phyloP scores from a whole-genome alignment of 306 rosid species.

The Vigna mungo region DNA sequence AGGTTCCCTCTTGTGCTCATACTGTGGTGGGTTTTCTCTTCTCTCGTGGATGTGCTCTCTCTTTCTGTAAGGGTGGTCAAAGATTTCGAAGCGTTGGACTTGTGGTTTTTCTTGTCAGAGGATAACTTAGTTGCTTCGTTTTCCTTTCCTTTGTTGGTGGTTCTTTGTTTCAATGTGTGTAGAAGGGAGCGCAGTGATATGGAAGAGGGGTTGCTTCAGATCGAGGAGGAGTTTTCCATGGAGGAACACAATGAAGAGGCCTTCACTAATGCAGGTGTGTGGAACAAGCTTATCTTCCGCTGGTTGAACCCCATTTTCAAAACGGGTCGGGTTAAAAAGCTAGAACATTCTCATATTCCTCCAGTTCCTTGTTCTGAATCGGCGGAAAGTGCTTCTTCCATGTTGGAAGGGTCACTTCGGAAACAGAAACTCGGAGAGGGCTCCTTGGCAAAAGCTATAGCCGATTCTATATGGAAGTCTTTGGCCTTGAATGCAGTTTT shows the following conservation, averaged over 20 bases:
- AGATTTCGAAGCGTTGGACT: conserved; percentile 37
- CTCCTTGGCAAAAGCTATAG: conserved; percentile 67
- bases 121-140: conserved; percentile 55
- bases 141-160: conserved; percentile 60
- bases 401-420: conserved; percentile 68
- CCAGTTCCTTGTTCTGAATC: conserved; percentile 71
- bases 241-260: conserved; percentile 38
- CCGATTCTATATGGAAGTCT: conserved; percentile 58
- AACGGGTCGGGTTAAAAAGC: conserved; percentile 66
- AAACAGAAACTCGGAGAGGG: conserved; percentile 62
- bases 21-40: conserved; percentile 74
- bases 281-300: conserved; percentile 75
- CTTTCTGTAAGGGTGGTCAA: conserved; percentile 46
- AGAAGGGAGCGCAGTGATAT: conserved; percentile 49
- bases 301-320: conserved; percentile 85
- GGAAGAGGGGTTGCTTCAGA: conserved; percentile 57
- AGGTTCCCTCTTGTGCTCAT: conserved; percentile 66
- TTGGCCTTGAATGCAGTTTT: conserved; percentile 72
- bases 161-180: conserved; percentile 56
- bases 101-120: conserved; percentile 55
- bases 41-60: conserved; percentile 40
- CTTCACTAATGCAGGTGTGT: conserved; percentile 58
- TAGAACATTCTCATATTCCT: conserved; percentile 74
- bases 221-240: conserved; percentile 40
- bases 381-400: conserved; percentile 62